Conservation (phyloP, 305 asterid genomes). For the Withania somnifera region DNA sequence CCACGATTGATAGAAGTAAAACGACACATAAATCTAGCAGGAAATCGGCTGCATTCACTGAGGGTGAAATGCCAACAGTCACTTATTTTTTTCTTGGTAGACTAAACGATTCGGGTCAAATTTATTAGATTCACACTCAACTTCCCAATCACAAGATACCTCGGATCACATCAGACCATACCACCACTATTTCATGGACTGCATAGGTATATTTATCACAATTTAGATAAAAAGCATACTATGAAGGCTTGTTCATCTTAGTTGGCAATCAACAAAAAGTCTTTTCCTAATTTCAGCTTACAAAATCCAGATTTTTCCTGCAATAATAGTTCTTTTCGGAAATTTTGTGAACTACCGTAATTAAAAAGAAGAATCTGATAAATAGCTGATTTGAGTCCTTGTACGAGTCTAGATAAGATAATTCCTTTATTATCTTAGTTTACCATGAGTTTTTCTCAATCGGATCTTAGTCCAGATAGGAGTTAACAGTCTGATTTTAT, state of each 20-base stretch:
- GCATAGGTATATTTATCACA: not conserved
- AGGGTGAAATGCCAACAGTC: not conserved
- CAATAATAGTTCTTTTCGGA: not conserved
- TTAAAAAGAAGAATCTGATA: not conserved
- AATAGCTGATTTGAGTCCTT: not conserved
- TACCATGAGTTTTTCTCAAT: not conserved
- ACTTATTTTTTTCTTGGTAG: not conserved
- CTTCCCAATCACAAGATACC: not conserved
- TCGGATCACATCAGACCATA: not conserved
- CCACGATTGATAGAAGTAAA: not conserved
- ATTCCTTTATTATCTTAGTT: not conserved
- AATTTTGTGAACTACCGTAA: not conserved
- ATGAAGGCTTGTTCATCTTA: not conserved
- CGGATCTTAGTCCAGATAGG: not conserved
- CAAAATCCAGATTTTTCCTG: not conserved
- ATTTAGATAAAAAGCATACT: not conserved
- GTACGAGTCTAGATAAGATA: not conserved
- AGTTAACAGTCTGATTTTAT: not conserved
- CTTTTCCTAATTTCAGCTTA: not conserved
- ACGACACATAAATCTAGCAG: not conserved
- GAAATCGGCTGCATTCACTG: not conserved
- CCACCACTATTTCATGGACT: not conserved
- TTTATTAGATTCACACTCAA: not conserved
- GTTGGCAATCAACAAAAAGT: not conserved
- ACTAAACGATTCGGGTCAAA: not conserved